Evolutionary conservation across 192 early-diverging fungal genomes (phyloP).

Genomic region (Funneliformis geosporum): DNA sequence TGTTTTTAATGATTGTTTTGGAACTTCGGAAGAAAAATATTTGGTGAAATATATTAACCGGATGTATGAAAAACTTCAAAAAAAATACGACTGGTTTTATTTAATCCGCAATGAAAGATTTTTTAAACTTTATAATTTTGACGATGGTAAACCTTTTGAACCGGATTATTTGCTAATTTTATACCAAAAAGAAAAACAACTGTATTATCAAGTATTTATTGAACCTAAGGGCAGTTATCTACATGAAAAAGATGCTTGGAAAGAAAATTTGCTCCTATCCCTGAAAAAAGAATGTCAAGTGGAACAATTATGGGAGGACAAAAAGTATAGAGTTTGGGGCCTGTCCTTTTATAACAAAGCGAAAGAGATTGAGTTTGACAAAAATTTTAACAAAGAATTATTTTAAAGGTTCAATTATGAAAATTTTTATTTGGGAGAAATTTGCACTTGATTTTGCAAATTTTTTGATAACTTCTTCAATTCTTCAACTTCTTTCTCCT

Average conservation of each 20-base stretch:
- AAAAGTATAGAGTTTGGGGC: background rate
- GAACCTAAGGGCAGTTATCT: background rate
- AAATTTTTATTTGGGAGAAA: no score
- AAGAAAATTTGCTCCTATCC: background rate
- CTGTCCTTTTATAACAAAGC: background rate
- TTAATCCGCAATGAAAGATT: slow-evolving; percentile 6
- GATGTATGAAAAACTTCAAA: slow-evolving; percentile 1
- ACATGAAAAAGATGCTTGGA: background rate
- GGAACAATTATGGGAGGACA: background rate
- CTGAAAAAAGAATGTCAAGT: background rate
- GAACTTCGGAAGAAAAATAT: background rate
- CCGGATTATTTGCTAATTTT: background rate
- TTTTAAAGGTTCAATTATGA: no score
- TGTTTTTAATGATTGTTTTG: background rate
- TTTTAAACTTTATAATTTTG: slow-evolving; percentile 11
- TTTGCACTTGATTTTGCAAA: no score
- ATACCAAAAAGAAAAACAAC: background rate
- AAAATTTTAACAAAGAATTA: background rate
- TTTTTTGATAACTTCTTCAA: no score
- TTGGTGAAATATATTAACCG: background rate
- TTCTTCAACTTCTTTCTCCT: no score
- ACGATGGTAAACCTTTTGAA: background rate
- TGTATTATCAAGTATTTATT: slow-evolving; percentile 1
- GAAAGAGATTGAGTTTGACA: background rate
- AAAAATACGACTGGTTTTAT: background rate